Evolutionary conservation across 495 filamentous ascomycete species (phyloP).

Genomic region (Amorphotheca resinae): DNA sequence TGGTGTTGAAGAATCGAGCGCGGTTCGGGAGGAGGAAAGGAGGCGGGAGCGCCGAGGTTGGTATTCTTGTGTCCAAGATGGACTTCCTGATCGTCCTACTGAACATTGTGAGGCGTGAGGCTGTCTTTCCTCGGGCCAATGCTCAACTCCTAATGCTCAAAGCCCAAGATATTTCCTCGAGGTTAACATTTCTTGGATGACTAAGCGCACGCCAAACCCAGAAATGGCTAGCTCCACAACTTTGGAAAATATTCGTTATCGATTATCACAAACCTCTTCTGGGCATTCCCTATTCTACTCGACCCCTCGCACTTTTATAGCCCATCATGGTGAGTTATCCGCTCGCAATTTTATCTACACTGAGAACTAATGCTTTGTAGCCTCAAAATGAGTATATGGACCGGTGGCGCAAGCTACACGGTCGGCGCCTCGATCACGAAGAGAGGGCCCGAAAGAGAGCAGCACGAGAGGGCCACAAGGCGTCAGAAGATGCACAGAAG

Average conservation of each 20-base stretch:
- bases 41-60: constrained; percentile 24
- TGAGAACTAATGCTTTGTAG: constrained; percentile 1
- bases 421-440: constrained; percentile 77
- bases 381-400: constrained; percentile 46
- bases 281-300: background rate
- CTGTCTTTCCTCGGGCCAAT: background rate
- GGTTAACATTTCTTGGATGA: constrained; percentile 3
- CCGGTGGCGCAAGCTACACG: constrained; percentile 60
- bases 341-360: background rate
- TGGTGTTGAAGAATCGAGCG: constrained; percentile 19
- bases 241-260: constrained; percentile 8
- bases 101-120: constrained; percentile 9
- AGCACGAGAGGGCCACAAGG: constrained; percentile 78
- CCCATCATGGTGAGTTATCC: constrained; percentile 12
- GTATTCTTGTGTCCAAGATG: constrained; percentile 18
- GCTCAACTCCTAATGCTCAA: background rate
- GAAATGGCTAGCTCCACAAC: background rate
- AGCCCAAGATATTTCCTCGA: background rate
- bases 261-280: constrained; percentile 2
- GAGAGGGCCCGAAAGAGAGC: constrained; percentile 78
- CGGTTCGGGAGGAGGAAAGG: constrained; percentile 26
- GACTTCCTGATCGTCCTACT: constrained; percentile 16
- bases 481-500: constrained; percentile 79
- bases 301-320: background rate
- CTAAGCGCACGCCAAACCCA: constrained; percentile 2